Percentiles rank a stretch among this genome's conserved stretches.
phyloP scores from a whole-genome alignment of 495 filamentous ascomycete species.

The Delitschia confertaspora region DNA sequence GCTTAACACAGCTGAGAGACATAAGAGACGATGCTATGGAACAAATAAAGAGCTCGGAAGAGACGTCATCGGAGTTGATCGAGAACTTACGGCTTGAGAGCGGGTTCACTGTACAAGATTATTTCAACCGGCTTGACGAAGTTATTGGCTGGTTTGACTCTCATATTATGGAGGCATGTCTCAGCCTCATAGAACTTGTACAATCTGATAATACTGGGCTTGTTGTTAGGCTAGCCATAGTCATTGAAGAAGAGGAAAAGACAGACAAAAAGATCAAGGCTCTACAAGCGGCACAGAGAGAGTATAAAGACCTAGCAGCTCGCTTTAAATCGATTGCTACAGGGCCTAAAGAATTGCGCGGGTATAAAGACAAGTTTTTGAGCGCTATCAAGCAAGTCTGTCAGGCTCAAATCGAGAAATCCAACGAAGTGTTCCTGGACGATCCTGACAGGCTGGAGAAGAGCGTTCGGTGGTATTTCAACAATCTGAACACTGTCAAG shows the following conservation, averaged over 20 bases:
- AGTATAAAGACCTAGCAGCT: constrained; percentile 86
- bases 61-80: constrained; percentile 33
- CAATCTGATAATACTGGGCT: constrained; percentile 75
- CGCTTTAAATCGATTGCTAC: constrained; percentile 91
- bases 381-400: constrained; percentile 66
- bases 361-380: constrained; percentile 93
- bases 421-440: constrained; percentile 63
- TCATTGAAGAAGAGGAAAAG: constrained; percentile 93
- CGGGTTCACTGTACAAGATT: constrained; percentile 65
- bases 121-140: constrained; percentile 79
- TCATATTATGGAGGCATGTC: constrained; percentile 75
- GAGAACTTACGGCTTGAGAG: constrained; percentile 48
- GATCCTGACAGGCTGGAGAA: constrained; percentile 81
- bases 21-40: constrained; percentile 94
- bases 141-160: constrained; percentile 92
- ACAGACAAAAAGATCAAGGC: constrained; percentile 85
- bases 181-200: constrained; percentile 81
- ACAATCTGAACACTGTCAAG: constrained; percentile 86
- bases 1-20: constrained; percentile 80
- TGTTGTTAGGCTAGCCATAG: constrained; percentile 80
- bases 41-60: constrained; percentile 43
- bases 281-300: constrained; percentile 84
- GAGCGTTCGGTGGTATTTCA: constrained; percentile 88
- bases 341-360: constrained; percentile 80
- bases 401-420: constrained; percentile 63